Conservation (phyloP, 768 basidiomycete species). For the Exsudoporus frostii region DNA sequence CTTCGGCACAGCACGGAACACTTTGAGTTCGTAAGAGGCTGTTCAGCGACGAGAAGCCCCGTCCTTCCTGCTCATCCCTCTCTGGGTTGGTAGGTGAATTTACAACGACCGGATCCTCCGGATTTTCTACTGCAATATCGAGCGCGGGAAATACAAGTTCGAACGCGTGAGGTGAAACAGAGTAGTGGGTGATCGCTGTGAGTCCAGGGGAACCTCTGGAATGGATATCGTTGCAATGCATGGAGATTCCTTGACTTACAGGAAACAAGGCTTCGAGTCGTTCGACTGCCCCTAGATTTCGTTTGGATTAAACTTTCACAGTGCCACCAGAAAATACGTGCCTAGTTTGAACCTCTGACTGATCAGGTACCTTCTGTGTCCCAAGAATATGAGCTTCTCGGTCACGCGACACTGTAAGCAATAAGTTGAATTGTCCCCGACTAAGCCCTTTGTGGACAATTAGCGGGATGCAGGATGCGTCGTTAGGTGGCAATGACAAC, state of each 20-base stretch:
- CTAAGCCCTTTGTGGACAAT: slow-evolving; percentile 53
- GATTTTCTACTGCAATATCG: slow-evolving; percentile 39
- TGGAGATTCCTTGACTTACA: slow-evolving; percentile 66
- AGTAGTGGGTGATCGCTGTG: slow-evolving; percentile 64
- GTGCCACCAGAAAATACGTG: slow-evolving; percentile 34
- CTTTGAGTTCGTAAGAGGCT: slow-evolving; percentile 13
- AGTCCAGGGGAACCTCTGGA: slow-evolving; percentile 67
- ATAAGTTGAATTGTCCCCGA: slow-evolving; percentile 56
- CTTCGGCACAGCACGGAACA: neutral
- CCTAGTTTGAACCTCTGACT: slow-evolving; percentile 72
- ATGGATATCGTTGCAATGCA: slow-evolving; percentile 54
- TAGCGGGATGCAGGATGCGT: slow-evolving; percentile 38
- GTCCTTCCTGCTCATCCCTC: slow-evolving; percentile 70
- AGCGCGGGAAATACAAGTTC: slow-evolving; percentile 60
- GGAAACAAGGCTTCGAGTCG: slow-evolving; percentile 72
- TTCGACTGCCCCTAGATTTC: slow-evolving; percentile 46
- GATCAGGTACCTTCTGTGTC: slow-evolving; percentile 47
- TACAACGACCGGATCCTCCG: neutral
- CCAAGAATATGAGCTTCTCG: slow-evolving; percentile 45
- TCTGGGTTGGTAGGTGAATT: neutral
- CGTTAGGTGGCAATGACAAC: slow-evolving; percentile 46
- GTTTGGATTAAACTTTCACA: neutral
- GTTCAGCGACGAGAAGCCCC: slow-evolving; percentile 39
- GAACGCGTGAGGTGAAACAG: slow-evolving; percentile 65
- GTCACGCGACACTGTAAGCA: slow-evolving; percentile 61